These are phyloP conservation scores for Erodium trifolium DNA, from an alignment of 441 rosid genomes.

Conservation along the genomic window DNA sequence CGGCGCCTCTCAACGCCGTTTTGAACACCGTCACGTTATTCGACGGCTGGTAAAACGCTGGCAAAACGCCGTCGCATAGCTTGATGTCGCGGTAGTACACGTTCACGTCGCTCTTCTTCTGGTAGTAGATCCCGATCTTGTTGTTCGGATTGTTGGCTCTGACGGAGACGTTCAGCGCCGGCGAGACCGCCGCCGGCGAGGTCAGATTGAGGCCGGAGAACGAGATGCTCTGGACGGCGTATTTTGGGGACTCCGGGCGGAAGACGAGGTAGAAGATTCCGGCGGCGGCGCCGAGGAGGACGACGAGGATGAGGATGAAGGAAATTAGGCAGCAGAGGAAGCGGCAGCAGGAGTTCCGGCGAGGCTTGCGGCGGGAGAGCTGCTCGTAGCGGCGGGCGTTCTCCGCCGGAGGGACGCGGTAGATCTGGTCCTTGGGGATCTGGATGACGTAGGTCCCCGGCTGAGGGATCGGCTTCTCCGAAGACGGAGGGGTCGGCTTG, in stretches of 20 bases:
- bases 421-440: conserved; percentile 80
- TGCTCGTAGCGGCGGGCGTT: conserved; percentile 42
- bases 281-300: conserved; percentile 40
- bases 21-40: conserved; percentile 49
- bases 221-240: conserved; percentile 43
- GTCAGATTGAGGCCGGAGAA: conserved; percentile 50
- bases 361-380: conserved; percentile 36
- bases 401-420: conserved; percentile 72
- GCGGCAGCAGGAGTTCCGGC: conserved; percentile 32
- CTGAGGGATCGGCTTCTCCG: conserved; percentile 24
- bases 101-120: conserved; percentile 34
- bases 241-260: conserved; percentile 54
- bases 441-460: conserved; percentile 72
- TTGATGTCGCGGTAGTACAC: conserved; percentile 31
- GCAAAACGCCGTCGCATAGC: conserved; percentile 41
- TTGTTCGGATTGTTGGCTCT: conserved; percentile 54
- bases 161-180: conserved; percentile 24
- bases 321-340: conserved; percentile 38
- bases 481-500: conserved; percentile 8
- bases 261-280: conserved; percentile 49
- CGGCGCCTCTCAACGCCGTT: conserved; percentile 36
- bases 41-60: conserved; percentile 49
- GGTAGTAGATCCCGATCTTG: conserved; percentile 57
- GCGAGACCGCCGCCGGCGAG: conserved; percentile 41
- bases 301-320: conserved; percentile 22